Evolutionary conservation across 2,329 filamentous ascomycete species (phyloP).

Genomic region (Aspergillus ochraceus): DNA sequence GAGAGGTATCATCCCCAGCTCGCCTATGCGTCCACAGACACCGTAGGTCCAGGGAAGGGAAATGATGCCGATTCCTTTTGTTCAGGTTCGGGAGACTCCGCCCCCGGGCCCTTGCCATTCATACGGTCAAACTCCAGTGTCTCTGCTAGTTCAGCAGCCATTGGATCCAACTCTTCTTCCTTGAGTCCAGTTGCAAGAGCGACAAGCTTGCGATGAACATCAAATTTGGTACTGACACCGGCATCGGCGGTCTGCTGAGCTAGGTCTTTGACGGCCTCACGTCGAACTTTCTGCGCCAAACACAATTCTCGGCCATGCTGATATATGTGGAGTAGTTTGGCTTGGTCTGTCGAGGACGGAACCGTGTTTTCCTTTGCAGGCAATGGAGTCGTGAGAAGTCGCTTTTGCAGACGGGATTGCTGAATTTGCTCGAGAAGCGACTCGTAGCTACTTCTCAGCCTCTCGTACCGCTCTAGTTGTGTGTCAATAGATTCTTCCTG

Average conservation of each 20-base stretch:
- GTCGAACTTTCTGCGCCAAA: conserved; percentile 35
- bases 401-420: conserved; percentile 35
- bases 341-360: conserved; percentile 22
- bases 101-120: conserved; percentile 34
- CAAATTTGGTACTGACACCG: conserved; percentile 47
- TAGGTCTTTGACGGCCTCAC: conserved; percentile 40
- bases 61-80: conserved; percentile 27
- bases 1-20: background rate
- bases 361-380: conserved; percentile 14
- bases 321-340: conserved; percentile 33
- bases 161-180: conserved; percentile 49
- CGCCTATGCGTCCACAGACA: conserved; percentile 32
- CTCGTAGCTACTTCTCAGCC: conserved; percentile 37
- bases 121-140: conserved; percentile 46
- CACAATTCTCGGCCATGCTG: conserved; percentile 33
- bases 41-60: conserved; percentile 26
- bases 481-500: conserved; percentile 37
- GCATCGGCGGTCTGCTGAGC: conserved; percentile 47
- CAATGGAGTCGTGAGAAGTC: conserved; percentile 22
- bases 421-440: conserved; percentile 48
- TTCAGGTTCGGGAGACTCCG: conserved; percentile 31
- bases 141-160: conserved; percentile 48
- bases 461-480: conserved; percentile 42
- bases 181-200: conserved; percentile 48
- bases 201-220: conserved; percentile 49